These are phyloP conservation scores for Lonicera japonica DNA, from an alignment of 129 eudicot genomes.

Conservation along the genomic window DNA sequence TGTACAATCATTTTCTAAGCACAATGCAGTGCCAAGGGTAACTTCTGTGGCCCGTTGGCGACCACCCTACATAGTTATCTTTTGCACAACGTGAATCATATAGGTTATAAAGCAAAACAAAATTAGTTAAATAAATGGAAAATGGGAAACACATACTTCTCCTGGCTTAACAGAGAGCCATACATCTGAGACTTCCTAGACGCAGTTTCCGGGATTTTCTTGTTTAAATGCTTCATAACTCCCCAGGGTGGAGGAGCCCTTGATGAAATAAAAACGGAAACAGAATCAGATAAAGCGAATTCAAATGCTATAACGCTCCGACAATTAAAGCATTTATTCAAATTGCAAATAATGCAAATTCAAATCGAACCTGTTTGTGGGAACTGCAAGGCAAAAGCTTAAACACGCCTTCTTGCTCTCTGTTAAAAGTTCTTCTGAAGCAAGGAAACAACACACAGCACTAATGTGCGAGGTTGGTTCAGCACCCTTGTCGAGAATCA, in stretches of 20 bases:
- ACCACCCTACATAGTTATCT: too few species aligned
- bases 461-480: slow-evolving; percentile 69
- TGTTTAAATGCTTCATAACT: slow-evolving; percentile 77
- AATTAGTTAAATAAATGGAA: not conserved
- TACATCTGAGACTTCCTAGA: slow-evolving; percentile 77
- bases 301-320: not conserved
- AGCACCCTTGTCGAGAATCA: slow-evolving; percentile 67
- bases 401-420: slow-evolving; percentile 95
- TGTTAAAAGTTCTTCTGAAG: slow-evolving; percentile 66
- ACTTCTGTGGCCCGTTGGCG: too few species aligned
- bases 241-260: slow-evolving; percentile 90
- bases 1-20: too few species aligned
- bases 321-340: not conserved
- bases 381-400: slow-evolving; percentile 68
- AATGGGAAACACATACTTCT: slow-evolving; percentile 51
- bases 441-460: slow-evolving; percentile 74
- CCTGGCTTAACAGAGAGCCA: slow-evolving; percentile 58
- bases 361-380: slow-evolving; percentile 63
- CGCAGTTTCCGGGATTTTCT: slow-evolving; percentile 82
- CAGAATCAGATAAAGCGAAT: slow-evolving; percentile 6
- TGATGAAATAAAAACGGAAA: slow-evolving; percentile 1
- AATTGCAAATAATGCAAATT: not conserved
- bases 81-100: not conserved
- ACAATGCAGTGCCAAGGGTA: too few species aligned
- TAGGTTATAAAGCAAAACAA: not conserved